A percentile compares a stretch with the other conserved stretches of the same genome.
Evolutionary conservation across 306 rosid species (phyloP).

Genomic region (Canavalia gladiata): DNA sequence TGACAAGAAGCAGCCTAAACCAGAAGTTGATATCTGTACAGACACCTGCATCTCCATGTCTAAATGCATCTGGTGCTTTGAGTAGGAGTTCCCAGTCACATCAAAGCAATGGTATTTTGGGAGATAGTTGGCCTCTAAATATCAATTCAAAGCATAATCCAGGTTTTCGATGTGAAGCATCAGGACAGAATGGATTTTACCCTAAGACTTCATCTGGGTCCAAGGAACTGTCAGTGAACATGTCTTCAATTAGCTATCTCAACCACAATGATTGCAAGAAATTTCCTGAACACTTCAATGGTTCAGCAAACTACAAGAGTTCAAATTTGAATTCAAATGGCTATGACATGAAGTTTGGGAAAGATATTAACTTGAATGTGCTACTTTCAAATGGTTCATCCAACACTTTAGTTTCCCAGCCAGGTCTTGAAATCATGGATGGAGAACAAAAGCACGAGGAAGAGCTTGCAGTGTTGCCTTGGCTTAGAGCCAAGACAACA

Average conservation of each 20-base stretch:
- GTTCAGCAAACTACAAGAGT: constrained; percentile 52
- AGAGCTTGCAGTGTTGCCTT: constrained; percentile 69
- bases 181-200: constrained; percentile 68
- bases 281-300: constrained; percentile 57
- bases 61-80: constrained; percentile 58
- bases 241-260: constrained; percentile 62
- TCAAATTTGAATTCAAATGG: constrained; percentile 65
- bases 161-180: constrained; percentile 59
- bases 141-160: constrained; percentile 61
- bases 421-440: constrained; percentile 52
- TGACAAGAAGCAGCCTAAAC: constrained; percentile 58
- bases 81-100: constrained; percentile 65
- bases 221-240: constrained; percentile 54
- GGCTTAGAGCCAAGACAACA: constrained; percentile 69
- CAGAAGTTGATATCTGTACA: constrained; percentile 69
- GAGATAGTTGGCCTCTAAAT: constrained; percentile 70
- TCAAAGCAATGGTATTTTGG: constrained; percentile 68
- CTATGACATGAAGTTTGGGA: constrained; percentile 59
- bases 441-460: constrained; percentile 67
- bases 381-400: constrained; percentile 67
- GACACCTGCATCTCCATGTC: constrained; percentile 61
- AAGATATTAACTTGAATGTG: constrained; percentile 74
- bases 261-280: constrained; percentile 54
- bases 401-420: constrained; percentile 51
- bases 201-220: constrained; percentile 68